A percentile compares a stretch with the other conserved stretches of the same genome.
Conservation (phyloP, 257 asterid species). For the Petrea volubilis region DNA sequence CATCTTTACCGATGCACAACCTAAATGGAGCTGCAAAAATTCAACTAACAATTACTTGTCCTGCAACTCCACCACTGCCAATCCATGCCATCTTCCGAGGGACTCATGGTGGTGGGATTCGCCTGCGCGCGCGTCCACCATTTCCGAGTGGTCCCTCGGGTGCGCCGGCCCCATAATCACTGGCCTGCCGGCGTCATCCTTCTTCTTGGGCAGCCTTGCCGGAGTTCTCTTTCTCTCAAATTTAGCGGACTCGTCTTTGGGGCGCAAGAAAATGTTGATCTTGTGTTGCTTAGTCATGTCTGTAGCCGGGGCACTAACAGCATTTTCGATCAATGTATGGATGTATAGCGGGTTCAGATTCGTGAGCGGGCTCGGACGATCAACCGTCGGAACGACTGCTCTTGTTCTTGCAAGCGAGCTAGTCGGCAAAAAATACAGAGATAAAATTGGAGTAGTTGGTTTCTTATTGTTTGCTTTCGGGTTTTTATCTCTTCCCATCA, state of each 20-base stretch:
- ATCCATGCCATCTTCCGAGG: background rate
- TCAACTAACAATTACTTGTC: background rate
- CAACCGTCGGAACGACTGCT: background rate
- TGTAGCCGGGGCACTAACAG: background rate
- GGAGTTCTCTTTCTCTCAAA: background rate
- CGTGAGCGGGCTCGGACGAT: background rate
- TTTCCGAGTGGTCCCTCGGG: background rate
- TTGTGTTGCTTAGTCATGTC: background rate
- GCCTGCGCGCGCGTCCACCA: background rate
- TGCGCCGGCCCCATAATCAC: background rate
- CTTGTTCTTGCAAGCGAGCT: background rate
- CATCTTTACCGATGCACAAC: slow-evolving; percentile 46
- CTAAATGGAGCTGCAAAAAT: slow-evolving; percentile 45
- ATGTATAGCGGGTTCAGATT: background rate
- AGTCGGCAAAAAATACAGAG: background rate
- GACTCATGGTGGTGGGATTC: background rate
- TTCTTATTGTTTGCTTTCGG: background rate
- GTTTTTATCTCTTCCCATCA: background rate
- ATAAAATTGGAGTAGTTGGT: background rate
- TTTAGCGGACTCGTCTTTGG: background rate
- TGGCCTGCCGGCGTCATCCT: background rate
- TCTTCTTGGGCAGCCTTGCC: background rate
- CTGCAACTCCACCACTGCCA: background rate
- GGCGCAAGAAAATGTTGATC: background rate
- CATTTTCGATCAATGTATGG: background rate